Evolutionary conservation across 2,329 filamentous ascomycete genomes (phyloP), one percentile per base, ranked within the genome.

Genomic region (Ophiobolus disseminans): DNA sequence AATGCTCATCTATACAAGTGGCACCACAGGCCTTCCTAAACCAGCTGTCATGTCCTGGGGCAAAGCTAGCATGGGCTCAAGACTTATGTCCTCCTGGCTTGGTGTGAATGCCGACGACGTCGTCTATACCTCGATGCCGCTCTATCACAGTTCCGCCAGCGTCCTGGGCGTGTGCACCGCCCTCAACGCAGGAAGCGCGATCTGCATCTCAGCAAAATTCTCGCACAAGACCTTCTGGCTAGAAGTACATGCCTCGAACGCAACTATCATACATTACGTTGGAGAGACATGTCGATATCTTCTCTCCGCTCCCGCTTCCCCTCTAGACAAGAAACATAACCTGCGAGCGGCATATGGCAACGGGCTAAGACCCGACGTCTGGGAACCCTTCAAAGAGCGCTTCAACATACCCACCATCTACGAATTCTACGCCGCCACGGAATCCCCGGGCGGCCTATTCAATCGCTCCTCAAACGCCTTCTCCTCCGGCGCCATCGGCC

Each of bases 401-500:
- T 76, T 76, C 50, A 62, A 59, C 28, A 73, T 76, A 37, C 34
- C 48, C 9, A 66, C 63, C 4, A 68, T 76, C 48, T 67, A 56
- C 45, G 74, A 76, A 39, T 69, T 76, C 42, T 76, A 74, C 54
- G 60, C 66, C 6, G 72, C 73, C 1, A 76, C 73, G 2, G 74
- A 76, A 73, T 85, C 87, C 11, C 79, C 89, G 20, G 79, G 89
- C 52, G 73, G 74, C 0, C 73, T 91, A 19, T 73, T 83, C 49
- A 89, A 73, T 48, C 54, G 53, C 40, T 63, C 55, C 14, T 53
- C 39, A 83, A 87, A 36, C 80, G 82, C 36, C 87, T 85, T 72
- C 76, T 82, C 19, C 77, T 60, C 82, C 1, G 80, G 83, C n/a
- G 79, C 82, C 17, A 86, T 92, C 2, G 89, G 87, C 0, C 86